A percentile compares a stretch with the other conserved stretches of the same genome.
Evolutionary conservation across 768 basidiomycete genomes (phyloP).

Genomic region (Mycena albidolilacea): DNA sequence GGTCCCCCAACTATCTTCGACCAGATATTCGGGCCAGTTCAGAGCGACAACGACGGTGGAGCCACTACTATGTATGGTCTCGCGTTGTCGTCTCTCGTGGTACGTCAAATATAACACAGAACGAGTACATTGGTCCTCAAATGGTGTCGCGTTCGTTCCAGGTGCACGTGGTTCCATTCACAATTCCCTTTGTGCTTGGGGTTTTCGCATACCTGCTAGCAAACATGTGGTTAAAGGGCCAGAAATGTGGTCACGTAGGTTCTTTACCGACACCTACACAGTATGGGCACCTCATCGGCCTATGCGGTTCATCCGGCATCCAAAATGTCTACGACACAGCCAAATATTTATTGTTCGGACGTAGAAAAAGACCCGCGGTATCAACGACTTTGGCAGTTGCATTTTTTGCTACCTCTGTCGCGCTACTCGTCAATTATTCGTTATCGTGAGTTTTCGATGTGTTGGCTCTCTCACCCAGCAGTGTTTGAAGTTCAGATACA

Average conservation of each 20-base stretch:
- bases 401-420: background rate
- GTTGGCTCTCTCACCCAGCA: background rate
- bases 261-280: constrained; percentile 26
- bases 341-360: constrained; percentile 7
- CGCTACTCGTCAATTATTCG: constrained; percentile 12
- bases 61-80: constrained; percentile 26
- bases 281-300: constrained; percentile 26
- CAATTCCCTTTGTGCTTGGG: constrained; percentile 14
- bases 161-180: constrained; percentile 20
- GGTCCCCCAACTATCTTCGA: background rate
- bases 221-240: constrained; percentile 9
- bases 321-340: constrained; percentile 10
- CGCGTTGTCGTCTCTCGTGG: constrained; percentile 17
- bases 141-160: background rate
- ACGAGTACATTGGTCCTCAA: background rate
- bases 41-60: background rate
- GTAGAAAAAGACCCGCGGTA: constrained; percentile 10
- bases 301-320: constrained; percentile 25
- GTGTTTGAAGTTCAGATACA: background rate
- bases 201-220: constrained; percentile 25
- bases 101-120: background rate
- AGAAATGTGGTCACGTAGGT: constrained; percentile 8
- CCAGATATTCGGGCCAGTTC: constrained; percentile 11
- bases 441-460: constrained; percentile 15
- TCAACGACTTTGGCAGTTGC: constrained; percentile 7